A percentile compares a stretch with the other conserved stretches of the same genome.
phyloP scores from a whole-genome alignment of 352 stramenopile genomes.

The Hyaloperonospora brassicae region DNA sequence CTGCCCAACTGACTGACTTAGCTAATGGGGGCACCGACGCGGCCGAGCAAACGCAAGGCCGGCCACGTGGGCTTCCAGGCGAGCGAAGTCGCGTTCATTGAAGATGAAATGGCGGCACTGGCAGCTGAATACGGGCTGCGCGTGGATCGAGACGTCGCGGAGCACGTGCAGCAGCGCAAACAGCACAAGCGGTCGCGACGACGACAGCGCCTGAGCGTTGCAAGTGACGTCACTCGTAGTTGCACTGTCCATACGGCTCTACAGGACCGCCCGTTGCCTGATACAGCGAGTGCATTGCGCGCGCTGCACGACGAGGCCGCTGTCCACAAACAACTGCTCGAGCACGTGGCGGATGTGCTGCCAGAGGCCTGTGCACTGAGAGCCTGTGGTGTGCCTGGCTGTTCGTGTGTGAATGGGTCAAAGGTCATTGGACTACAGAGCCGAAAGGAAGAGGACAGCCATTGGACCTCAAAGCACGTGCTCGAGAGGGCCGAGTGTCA shows the following conservation, averaged over 20 bases:
- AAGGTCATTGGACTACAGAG: constrained; percentile 25
- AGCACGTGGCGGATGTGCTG: constrained; percentile 42
- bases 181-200: constrained; percentile 35
- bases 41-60: constrained; percentile 52
- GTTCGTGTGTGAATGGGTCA: constrained; percentile 42
- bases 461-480: constrained; percentile 25
- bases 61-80: constrained; percentile 66
- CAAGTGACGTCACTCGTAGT: background rate
- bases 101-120: constrained; percentile 77
- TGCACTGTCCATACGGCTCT: background rate
- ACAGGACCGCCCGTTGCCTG: constrained; percentile 7
- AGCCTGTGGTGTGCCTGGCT: constrained; percentile 56
- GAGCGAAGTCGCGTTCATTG: constrained; percentile 76
- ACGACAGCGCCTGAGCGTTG: constrained; percentile 4
- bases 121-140: constrained; percentile 71
- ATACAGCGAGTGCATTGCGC: constrained; percentile 6
- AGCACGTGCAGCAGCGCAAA: constrained; percentile 51
- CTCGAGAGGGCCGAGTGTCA: constrained; percentile 37
- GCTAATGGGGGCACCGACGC: too few relatives aligned
- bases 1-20: too few relatives aligned
- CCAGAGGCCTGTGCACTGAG: constrained; percentile 43
- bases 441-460: constrained; percentile 5
- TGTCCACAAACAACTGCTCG: constrained; percentile 25
- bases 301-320: constrained; percentile 25
- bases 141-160: constrained; percentile 58